Conservation (phyloP, 306 rosid genomes). For the Quercus berberidifolia region DNA sequence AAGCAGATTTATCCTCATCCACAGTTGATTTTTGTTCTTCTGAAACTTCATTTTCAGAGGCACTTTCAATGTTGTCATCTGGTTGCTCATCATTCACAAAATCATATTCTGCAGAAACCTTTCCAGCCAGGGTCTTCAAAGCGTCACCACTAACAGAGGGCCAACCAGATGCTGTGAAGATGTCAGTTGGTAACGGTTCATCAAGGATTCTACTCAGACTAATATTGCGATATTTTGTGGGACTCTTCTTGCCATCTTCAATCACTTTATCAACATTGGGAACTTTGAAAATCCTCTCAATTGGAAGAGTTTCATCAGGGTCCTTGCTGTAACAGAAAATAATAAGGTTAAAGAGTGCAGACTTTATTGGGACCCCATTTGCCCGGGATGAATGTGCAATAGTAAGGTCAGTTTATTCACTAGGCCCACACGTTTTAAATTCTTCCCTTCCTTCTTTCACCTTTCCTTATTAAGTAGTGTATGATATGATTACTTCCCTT, state of each 20-base stretch:
- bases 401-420: no score
- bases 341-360: background rate
- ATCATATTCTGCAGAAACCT: slow-evolving; percentile 76
- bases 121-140: slow-evolving; percentile 81
- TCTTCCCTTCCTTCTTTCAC: background rate
- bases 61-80: slow-evolving; percentile 31
- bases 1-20: slow-evolving; percentile 43
- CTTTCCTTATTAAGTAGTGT: background rate
- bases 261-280: slow-evolving; percentile 68
- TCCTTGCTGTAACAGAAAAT: slow-evolving; percentile 60
- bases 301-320: slow-evolving; percentile 49
- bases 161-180: slow-evolving; percentile 92
- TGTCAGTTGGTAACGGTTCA: slow-evolving; percentile 48
- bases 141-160: slow-evolving; percentile 84
- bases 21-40: slow-evolving; percentile 13
- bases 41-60: slow-evolving; percentile 34
- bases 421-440: background rate
- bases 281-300: slow-evolving; percentile 58
- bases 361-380: background rate
- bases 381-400: no score
- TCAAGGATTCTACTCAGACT: slow-evolving; percentile 38
- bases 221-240: slow-evolving; percentile 62
- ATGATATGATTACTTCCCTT: background rate
- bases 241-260: slow-evolving; percentile 76
- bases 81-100: slow-evolving; percentile 38